These are phyloP conservation scores for Sclerotiophoma versabilis DNA, from an alignment of 2,329 filamentous ascomycete genomes.

Conservation along the genomic window DNA sequence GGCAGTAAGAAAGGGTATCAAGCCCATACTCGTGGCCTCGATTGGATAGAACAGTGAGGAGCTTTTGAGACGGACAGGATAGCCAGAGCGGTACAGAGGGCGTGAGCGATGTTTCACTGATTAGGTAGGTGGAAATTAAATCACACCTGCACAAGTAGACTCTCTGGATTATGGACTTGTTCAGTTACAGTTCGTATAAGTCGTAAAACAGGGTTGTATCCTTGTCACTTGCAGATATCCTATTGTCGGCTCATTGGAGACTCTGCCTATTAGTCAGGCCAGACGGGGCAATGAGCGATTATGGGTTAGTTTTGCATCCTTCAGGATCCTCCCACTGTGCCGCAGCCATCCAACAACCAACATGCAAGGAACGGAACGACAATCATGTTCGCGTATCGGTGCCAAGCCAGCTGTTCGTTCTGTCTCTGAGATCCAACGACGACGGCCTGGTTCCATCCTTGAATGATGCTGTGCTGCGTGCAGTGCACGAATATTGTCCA, in stretches of 20 bases:
- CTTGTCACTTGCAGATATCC: not conserved
- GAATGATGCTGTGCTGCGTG: too few species aligned
- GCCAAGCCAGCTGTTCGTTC: not conserved
- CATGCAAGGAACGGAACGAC: conserved; percentile 2
- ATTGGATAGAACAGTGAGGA: not conserved
- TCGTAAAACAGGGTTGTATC: not conserved
- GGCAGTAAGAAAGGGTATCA: conserved; percentile 21
- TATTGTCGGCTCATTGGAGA: not conserved
- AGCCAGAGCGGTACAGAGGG: not conserved
- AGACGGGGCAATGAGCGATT: not conserved
- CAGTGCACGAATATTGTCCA: too few species aligned
- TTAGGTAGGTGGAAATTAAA: not conserved
- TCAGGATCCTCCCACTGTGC: not conserved
- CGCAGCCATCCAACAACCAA: not conserved
- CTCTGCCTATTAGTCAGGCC: not conserved
- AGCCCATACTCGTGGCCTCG: conserved; percentile 3
- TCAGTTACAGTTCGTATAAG: not conserved
- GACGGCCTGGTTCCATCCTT: not conserved
- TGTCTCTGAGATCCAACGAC: not conserved
- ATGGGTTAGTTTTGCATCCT: conserved; percentile 1
- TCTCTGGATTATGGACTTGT: not conserved
- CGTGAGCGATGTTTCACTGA: not conserved
- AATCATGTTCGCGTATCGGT: conserved; percentile 1
- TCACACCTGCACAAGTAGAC: too few species aligned
- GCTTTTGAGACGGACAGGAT: not conserved